These are phyloP conservation scores for Triangularia setosa DNA, from an alignment of 2,329 filamentous ascomycete species.

Conservation along the genomic window DNA sequence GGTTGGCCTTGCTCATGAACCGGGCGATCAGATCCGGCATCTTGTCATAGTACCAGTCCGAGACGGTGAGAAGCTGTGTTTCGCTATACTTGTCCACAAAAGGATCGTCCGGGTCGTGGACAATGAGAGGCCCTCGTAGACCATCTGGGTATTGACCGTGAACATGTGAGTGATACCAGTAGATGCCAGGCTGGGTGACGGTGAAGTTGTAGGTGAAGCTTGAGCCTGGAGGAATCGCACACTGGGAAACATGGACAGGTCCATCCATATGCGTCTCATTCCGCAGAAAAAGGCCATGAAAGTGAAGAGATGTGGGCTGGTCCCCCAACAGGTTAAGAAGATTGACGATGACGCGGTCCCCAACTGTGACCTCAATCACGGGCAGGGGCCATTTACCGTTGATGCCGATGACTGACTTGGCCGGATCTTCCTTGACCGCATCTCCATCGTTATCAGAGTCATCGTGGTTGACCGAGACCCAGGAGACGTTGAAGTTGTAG, in stretches of 20 bases:
- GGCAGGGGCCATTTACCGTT: constrained; percentile 75
- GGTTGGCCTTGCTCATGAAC: constrained; percentile 53
- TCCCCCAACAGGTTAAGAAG: constrained; percentile 58
- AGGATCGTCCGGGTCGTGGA: constrained; percentile 60
- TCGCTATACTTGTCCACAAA: constrained; percentile 56
- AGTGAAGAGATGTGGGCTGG: constrained; percentile 61
- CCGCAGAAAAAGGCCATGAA: constrained; percentile 69
- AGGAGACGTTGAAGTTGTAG: constrained; percentile 66
- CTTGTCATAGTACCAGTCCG: constrained; percentile 67
- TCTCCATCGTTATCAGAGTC: constrained; percentile 33
- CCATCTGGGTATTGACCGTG: constrained; percentile 68
- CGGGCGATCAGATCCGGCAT: constrained; percentile 43
- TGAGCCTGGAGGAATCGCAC: constrained; percentile 59
- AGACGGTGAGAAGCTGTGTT: constrained; percentile 61
- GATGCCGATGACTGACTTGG: constrained; percentile 69
- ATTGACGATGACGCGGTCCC: constrained; percentile 58
- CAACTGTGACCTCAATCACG: constrained; percentile 56
- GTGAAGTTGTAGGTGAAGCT: constrained; percentile 68
- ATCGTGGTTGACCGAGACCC: constrained; percentile 71
- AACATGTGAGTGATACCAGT: constrained; percentile 65
- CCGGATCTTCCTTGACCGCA: constrained; percentile 34
- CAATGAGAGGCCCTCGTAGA: constrained; percentile 58
- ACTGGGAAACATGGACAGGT: constrained; percentile 62
- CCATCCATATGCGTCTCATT: constrained; percentile 70
- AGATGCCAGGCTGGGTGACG: constrained; percentile 41